These are phyloP conservation scores for Triticum aestivum DNA, from an alignment of 176 grass and related monocot genomes.

Conservation along the genomic window DNA sequence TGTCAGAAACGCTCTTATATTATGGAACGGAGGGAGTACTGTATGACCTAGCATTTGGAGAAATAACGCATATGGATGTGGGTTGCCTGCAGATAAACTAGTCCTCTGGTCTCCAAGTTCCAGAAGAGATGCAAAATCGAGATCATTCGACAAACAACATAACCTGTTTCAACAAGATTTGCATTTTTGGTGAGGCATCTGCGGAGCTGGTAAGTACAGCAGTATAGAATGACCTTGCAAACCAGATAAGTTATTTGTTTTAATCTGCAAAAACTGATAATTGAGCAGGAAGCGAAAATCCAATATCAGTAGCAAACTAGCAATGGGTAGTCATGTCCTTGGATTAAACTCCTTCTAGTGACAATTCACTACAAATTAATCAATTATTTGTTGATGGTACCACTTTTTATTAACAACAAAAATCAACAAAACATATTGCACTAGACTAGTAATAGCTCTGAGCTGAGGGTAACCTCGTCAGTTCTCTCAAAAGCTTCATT, in stretches of 20 bases:
- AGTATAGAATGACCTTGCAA: neutral
- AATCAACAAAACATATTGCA: neutral
- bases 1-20: too few species aligned
- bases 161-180: neutral
- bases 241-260: neutral
- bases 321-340: slow-evolving; percentile 2
- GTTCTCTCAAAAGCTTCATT: slow-evolving; percentile 5
- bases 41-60: slow-evolving; percentile 17
- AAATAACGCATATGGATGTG: slow-evolving; percentile 20
- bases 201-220: neutral
- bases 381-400: slow-evolving; percentile 18
- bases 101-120: slow-evolving; percentile 24
- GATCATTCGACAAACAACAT: slow-evolving; percentile 17
- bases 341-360: neutral
- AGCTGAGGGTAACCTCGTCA: neutral
- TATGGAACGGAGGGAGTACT: too few species aligned
- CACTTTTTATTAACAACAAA: slow-evolving; percentile 1
- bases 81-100: slow-evolving; percentile 30
- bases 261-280: neutral
- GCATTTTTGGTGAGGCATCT: neutral
- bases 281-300: neutral
- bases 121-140: slow-evolving; percentile 19
- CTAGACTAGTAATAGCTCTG: neutral
- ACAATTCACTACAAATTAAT: neutral
- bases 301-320: neutral